phyloP scores from a whole-genome alignment of 441 rosid species.

The Populus hybrid region DNA sequence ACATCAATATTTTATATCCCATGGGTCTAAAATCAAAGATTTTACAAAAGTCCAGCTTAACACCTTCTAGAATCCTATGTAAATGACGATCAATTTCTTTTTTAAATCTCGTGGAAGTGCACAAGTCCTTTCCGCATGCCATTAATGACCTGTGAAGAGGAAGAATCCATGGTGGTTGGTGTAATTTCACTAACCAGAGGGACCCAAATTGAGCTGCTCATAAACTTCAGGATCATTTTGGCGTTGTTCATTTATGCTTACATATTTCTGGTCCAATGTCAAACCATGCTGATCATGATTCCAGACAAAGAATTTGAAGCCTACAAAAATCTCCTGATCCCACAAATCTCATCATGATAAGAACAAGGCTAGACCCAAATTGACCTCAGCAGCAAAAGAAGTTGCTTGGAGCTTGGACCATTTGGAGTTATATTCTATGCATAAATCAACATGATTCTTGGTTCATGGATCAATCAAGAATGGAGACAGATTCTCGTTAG shows the following conservation, averaged over 20 bases:
- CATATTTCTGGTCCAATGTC: no score
- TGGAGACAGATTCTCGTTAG: background rate
- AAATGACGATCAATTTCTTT: background rate
- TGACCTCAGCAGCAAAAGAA: background rate
- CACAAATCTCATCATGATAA: background rate
- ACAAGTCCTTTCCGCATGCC: background rate
- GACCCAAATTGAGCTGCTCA: background rate
- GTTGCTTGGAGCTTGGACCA: background rate
- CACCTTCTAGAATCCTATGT: background rate
- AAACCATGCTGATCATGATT: background rate
- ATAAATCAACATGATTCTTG: background rate
- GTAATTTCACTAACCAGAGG: no score
- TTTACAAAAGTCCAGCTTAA: background rate
- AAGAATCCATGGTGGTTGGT: background rate
- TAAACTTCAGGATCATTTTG: no score
- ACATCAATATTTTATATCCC: background rate
- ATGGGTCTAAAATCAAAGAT: background rate
- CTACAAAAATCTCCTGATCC: background rate
- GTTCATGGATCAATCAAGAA: background rate
- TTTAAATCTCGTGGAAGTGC: background rate
- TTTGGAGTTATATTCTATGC: background rate
- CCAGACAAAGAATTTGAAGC: background rate
- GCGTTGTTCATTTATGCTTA: no score
- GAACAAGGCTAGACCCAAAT: background rate
- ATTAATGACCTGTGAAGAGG: background rate